Evolutionary conservation across 2,329 filamentous ascomycete species (phyloP), one percentile per base, ranked within the genome.

Genomic region (Fusarium sp.): DNA sequence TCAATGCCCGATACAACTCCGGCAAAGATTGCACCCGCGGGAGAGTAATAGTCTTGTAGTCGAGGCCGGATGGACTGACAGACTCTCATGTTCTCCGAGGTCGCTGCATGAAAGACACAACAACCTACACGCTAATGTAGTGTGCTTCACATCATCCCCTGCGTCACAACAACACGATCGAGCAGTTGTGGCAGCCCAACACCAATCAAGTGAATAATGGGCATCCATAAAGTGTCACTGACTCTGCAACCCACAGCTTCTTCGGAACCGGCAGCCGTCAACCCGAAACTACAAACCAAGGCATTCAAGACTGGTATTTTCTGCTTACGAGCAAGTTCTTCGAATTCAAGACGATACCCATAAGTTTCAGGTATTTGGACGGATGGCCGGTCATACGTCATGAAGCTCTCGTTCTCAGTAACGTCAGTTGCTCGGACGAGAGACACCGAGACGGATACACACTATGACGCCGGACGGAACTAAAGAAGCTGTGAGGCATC

Each of bases 111-210:
- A 63, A 62, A 60, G 26, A 68, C 60, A 45, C 51, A 72, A 41
- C 45, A 39, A 41, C 35, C 51, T 55, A 55, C 51, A 47, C 58
- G 50, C 28, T 45, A 56, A 69, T 48, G 56, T 51, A 47, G 44
- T 56, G 60, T 65, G 72, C 68, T 65, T 72, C 59, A 66, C 36
- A 51, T 57, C 42, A 54, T 74, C 72, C 72, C 72, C 68, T 74
- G 72, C 68, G 42, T 72, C 72, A 60, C 48, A 64, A 60, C 51
- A 64, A 45, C 54, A 50, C 56, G 63, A 74, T 74, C 68, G 53
- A 56, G 38, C 42, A 53, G 44, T 70, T 57, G 39, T 50, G 63
- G 61, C 58, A 69, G 41, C 56, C 48, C 51, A 55, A 53, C 65
- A 24, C 58, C 55, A 48, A 44, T 44, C 38, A 50, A 55, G 51